Evolutionary conservation across 352 stramenopile genomes (phyloP).

Genomic region (Thalassiosira livingstoniorum): DNA sequence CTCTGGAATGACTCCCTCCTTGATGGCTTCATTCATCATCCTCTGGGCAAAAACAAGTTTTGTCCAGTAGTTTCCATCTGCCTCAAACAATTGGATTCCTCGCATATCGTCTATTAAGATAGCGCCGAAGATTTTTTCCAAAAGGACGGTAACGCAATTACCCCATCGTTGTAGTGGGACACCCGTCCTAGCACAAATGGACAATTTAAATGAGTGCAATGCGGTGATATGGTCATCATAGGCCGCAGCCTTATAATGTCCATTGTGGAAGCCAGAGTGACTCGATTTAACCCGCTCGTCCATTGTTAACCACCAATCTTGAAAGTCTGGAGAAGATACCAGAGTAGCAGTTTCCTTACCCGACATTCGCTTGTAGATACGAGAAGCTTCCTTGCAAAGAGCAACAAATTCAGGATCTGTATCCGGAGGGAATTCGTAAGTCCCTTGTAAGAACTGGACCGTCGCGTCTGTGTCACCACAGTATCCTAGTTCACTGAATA

Average conservation of each 20-base stretch:
- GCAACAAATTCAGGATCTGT: too few species aligned
- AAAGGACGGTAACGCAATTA: neutral
- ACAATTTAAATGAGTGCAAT: neutral
- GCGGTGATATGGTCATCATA: neutral
- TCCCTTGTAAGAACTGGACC: too few species aligned
- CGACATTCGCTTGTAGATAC: too few species aligned
- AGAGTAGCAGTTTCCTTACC: too few species aligned
- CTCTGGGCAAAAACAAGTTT: conserved; percentile 26
- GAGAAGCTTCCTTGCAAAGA: too few species aligned
- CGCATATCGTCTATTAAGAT: conserved; percentile 14
- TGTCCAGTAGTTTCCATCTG: conserved; percentile 20
- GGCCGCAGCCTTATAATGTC: neutral
- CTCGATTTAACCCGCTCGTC: too few species aligned
- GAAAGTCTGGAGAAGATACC: too few species aligned
- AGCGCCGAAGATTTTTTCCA: conserved; percentile 22
- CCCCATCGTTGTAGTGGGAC: conserved; percentile 9
- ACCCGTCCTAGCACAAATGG: neutral
- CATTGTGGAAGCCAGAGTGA: too few species aligned
- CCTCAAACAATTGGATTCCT: conserved; percentile 16
- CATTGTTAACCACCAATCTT: too few species aligned
- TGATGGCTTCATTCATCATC: conserved; percentile 10
- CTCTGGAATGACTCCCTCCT: neutral
- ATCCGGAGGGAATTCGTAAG: too few species aligned
- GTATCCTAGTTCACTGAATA: too few species aligned
- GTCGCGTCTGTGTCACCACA: too few species aligned